Conservation (phyloP, 164 flowering plant species). For the Chimonanthus salicifolius region DNA sequence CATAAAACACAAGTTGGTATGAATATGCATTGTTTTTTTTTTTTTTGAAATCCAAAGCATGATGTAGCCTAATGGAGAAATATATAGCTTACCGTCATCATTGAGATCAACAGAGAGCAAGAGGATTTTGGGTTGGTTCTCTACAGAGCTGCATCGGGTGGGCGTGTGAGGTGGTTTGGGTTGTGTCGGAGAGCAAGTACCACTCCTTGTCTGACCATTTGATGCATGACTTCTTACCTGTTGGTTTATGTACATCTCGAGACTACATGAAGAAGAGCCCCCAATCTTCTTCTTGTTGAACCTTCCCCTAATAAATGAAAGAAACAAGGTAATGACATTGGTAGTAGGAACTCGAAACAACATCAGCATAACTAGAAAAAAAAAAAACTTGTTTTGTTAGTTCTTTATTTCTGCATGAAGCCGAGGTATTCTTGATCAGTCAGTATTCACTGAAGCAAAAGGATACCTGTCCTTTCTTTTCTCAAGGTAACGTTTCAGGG, state of each 20-base stretch:
- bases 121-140: constrained; percentile 27
- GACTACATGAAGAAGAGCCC: constrained; percentile 22
- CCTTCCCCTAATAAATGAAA: constrained; percentile 35
- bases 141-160: constrained; percentile 22
- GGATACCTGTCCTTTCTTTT: constrained; percentile 79
- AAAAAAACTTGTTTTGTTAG: too few species aligned
- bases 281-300: constrained; percentile 44
- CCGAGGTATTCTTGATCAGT: too few species aligned
- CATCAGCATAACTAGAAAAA: too few species aligned
- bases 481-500: constrained; percentile 66
- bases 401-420: too few species aligned
- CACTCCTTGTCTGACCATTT: constrained; percentile 35
- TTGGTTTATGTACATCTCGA: constrained; percentile 41
- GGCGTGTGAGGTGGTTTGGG: constrained; percentile 29
- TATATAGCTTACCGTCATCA: constrained; percentile 29
- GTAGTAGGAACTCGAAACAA: not conserved
- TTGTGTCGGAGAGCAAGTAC: constrained; percentile 38
- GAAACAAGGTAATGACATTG: constrained; percentile 2
- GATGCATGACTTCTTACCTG: constrained; percentile 27
- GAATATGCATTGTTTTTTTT: too few species aligned
- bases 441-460: not conserved
- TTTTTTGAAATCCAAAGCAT: not conserved
- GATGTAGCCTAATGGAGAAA: not conserved
- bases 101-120: constrained; percentile 40
- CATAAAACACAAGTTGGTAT: not conserved